These are phyloP conservation scores for Debaryomyces sp. DNA, from an alignment of 1,139 yeast genomes.

Conservation along the genomic window DNA sequence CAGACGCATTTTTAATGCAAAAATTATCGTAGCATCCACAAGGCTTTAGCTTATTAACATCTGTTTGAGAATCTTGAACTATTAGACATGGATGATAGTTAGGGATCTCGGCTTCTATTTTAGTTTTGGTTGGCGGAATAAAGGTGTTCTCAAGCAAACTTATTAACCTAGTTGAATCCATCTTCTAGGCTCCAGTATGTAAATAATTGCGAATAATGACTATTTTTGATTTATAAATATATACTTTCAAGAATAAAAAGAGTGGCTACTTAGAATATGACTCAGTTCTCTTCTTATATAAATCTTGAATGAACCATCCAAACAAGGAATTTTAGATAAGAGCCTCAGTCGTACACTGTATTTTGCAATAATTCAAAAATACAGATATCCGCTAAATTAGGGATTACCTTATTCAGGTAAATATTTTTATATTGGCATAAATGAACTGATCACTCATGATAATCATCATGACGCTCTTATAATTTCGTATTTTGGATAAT, in stretches of 20 bases:
- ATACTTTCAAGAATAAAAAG: not conserved
- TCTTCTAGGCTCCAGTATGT: slow-evolving; percentile 11
- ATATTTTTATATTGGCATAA: not conserved
- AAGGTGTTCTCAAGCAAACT: slow-evolving; percentile 32
- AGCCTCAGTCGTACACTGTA: not conserved
- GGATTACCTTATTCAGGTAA: not conserved
- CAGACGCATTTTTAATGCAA: slow-evolving; percentile 46
- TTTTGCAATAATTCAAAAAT: not conserved
- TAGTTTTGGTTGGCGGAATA: slow-evolving; percentile 32
- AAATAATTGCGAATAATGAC: not conserved
- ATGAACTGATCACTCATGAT: not conserved
- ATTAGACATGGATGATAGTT: slow-evolving; percentile 48
- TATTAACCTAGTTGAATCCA: slow-evolving; percentile 37
- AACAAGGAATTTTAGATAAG: not conserved
- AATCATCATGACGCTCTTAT: not conserved
- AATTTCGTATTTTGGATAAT: not conserved
- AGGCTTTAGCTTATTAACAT: slow-evolving; percentile 36
- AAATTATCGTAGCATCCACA: slow-evolving; percentile 51
- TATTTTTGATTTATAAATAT: not conserved
- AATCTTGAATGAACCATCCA: not conserved
- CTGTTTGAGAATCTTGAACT: slow-evolving; percentile 48
- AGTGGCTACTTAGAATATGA: not conserved
- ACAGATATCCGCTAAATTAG: not conserved
- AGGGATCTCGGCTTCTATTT: slow-evolving; percentile 27
- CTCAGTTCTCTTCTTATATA: not conserved